Evolutionary conservation across 192 early-diverging fungal species (phyloP), one percentile per base, ranked within the genome.

Genomic region (Ambispora gerdemannii): DNA sequence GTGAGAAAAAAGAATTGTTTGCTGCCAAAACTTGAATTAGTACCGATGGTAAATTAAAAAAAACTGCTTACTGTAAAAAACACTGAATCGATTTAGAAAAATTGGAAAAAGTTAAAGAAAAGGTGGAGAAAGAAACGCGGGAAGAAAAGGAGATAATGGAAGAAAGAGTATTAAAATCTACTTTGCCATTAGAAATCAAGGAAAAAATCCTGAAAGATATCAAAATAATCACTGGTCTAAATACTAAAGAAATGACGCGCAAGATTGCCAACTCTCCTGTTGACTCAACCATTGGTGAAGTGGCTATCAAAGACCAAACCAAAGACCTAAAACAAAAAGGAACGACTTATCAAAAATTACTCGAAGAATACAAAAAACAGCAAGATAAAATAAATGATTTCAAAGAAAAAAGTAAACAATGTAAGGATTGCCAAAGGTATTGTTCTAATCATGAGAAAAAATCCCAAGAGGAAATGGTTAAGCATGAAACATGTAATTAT

Each of bases 11-110:
- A 34, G 10, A 7, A 62, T 62, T 62, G 6, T 36, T 15, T 3
- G n/a, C 60, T 1, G 19, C 60, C 35, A 62, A 62, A 62, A 62
- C 31, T 32, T 62, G 60, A 62, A 62, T 62, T 33, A 36, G 60
- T 62, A 35, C 60, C 19, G 60, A 62, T 62, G 35, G 60, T 22
- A 62, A 62, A 62, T 33, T 62, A 36, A 62, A 62, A 62, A 62
- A 62, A 36, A 62, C 60, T 13, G 60, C 6, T 35, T 33, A 62
- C 15, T 62, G 60, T 36, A 34, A 62, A 36, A 62, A 62, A 62
- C 60, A 62, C 17, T 62, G 60, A 24, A 1, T 62, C 3, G 60
- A 62, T 33, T 62, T 62, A 32, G 60, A 62, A 62, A 62, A 62
- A 62, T 33, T 62, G 22, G 60, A 62, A 62, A 62, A 62, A 34